These are phyloP conservation scores for Phytophthora fragariaefolia DNA, from an alignment of 352 stramenopile genomes.

Conservation along the genomic window DNA sequence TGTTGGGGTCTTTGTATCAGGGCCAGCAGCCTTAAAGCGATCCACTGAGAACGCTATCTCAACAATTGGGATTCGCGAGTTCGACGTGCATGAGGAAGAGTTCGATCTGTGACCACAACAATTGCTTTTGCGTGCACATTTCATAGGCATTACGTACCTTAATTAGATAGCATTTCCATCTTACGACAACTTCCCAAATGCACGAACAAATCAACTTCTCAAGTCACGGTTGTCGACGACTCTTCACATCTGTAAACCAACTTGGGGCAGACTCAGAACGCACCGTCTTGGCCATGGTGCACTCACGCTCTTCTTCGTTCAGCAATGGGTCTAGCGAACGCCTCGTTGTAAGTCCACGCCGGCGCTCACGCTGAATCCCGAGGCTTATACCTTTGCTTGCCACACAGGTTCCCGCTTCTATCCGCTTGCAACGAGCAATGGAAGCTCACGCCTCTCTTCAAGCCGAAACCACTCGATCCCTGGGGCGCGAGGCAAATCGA, in stretches of 20 bases:
- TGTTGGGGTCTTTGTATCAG: background rate
- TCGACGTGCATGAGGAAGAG: background rate
- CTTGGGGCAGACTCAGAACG: no score
- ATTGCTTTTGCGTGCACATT: no score
- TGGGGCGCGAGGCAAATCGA: background rate
- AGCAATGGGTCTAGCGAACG: conserved; percentile 11
- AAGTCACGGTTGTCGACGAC: no score
- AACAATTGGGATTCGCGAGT: background rate
- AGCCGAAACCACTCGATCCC: background rate
- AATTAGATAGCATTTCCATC: no score
- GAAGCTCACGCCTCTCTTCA: conserved; percentile 37
- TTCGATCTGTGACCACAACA: conserved; percentile 1
- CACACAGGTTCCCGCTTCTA: conserved; percentile 29
- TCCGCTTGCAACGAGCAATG: conserved; percentile 44
- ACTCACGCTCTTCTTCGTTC: conserved; percentile 27
- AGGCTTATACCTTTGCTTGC: background rate
- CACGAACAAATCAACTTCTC: no score
- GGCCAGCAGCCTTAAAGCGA: background rate
- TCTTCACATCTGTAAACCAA: conserved; percentile 7
- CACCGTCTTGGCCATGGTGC: conserved; percentile 9
- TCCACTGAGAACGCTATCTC: background rate
- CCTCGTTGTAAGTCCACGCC: conserved; percentile 7
- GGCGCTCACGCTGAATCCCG: background rate
- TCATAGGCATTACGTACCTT: background rate
- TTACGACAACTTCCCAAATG: no score